phyloP scores from a whole-genome alignment of 495 filamentous ascomycete genomes.

The Talaromyces liani region DNA sequence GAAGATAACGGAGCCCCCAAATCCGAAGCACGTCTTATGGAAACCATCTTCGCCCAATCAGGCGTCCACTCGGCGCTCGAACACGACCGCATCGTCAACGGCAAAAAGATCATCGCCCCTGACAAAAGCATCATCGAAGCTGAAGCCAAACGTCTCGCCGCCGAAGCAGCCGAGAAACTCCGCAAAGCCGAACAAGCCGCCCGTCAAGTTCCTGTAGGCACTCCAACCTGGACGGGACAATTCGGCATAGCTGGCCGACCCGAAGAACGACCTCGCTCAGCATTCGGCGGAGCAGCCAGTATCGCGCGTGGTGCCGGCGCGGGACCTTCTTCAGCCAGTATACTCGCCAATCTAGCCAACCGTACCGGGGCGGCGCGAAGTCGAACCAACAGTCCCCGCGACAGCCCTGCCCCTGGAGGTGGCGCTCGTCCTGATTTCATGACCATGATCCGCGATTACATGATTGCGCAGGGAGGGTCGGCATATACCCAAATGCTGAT shows the following conservation, averaged over 20 bases:
- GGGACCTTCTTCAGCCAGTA: constrained; percentile 46
- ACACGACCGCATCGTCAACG: constrained; percentile 79
- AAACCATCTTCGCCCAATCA: constrained; percentile 76
- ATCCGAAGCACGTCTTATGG: constrained; percentile 63
- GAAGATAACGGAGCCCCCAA: constrained; percentile 34
- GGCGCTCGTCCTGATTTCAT: constrained; percentile 49
- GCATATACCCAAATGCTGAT: constrained; percentile 70
- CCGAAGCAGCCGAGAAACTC: constrained; percentile 65
- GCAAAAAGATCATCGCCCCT: constrained; percentile 53
- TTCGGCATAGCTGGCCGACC: constrained; percentile 64
- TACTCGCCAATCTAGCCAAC: constrained; percentile 53
- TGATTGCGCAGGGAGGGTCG: constrained; percentile 60
- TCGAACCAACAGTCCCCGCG: constrained; percentile 18
- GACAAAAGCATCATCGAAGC: constrained; percentile 67
- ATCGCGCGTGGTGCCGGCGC: constrained; percentile 26
- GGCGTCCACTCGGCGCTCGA: constrained; percentile 80
- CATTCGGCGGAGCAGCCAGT: constrained; percentile 22
- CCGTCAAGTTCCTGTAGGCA: constrained; percentile 64
- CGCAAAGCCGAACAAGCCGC: constrained; percentile 66
- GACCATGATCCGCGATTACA: constrained; percentile 65
- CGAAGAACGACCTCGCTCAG: constrained; percentile 14
- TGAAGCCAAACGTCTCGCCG: constrained; percentile 76
- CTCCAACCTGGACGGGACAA: constrained; percentile 89
- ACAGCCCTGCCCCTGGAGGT: constrained; percentile 17
- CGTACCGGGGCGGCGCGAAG: constrained; percentile 26